Evolutionary conservation across 2,329 filamentous ascomycete genomes (phyloP), one percentile per base, ranked within the genome.

Genomic region (Diaporthe destruens): DNA sequence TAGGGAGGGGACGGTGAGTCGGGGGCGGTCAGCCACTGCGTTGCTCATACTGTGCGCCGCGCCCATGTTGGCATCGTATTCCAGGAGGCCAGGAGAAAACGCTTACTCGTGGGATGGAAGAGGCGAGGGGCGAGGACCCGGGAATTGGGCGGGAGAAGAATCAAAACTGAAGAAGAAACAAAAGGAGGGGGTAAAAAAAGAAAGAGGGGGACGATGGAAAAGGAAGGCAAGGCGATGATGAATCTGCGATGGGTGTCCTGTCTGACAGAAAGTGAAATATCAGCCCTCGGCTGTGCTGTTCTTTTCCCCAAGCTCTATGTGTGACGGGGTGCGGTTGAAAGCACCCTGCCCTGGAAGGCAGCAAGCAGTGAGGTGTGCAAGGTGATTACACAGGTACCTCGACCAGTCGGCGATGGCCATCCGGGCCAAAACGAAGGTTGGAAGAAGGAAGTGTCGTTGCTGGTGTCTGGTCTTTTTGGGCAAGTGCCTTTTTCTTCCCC

Each of bases 11-110:
- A 66, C 61, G 61, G 61, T 53, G 61, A 66, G 47, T 39, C 47
- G 61, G 47, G 42, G 61, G 61, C 61, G 61, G 61, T 66, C 61
- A 66, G 61, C 61, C 61, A 66, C 47, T 53, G 32, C 61, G 47
- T 53, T 66, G 32, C 23, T 44, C 61, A 25, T 53, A 66, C 61
- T 66, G 61, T 66, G 32, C 25, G 42, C 39, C 23, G 57, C 39
- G 57, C 39, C 57, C 47, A 39, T 23, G 25, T 39, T 61, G 23
- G 42, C 57, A 61, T 66, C 47, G 61, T 66, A 44, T 53, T 53
- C 61, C 47, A 25, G 32, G 25, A n/a, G 34, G 5, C 23, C 34
- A 44, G 34, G 29, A n/a, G 25, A 32, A 39, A 29, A 20, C 6
- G 47, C 32, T 47, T 66, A 66, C 47, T 66, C 47, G 61, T 66